Evolutionary conservation across 805 yeast genomes (phyloP).

Genomic region (Candida dendrica): DNA sequence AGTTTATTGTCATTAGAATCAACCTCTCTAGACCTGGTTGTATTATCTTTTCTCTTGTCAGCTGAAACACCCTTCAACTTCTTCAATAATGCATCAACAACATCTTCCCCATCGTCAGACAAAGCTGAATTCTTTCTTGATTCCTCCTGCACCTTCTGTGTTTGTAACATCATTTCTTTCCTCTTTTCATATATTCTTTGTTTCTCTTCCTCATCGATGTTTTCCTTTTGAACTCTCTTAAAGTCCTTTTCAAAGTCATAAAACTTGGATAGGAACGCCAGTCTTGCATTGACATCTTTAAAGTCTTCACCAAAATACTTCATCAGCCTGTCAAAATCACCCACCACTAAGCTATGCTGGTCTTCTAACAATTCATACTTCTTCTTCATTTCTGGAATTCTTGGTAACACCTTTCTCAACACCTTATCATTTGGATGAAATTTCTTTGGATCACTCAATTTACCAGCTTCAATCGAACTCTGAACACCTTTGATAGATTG

Average conservation of each 20-base stretch:
- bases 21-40: constrained; percentile 2
- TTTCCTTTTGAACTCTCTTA: constrained; percentile 73
- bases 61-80: constrained; percentile 79
- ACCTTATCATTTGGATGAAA: constrained; percentile 84
- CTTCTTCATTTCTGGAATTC: constrained; percentile 67
- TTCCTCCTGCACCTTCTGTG: constrained; percentile 11
- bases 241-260: constrained; percentile 74
- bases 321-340: constrained; percentile 69
- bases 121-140: constrained; percentile 6
- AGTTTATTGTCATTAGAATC: constrained; percentile 2
- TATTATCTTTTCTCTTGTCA: constrained; percentile 18
- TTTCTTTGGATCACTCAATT: constrained; percentile 66
- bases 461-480: constrained; percentile 72
- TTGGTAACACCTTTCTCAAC: constrained; percentile 50
- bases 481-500: constrained; percentile 61
- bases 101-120: constrained; percentile 26
- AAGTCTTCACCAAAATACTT: constrained; percentile 87
- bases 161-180: constrained; percentile 41
- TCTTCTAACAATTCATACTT: constrained; percentile 60
- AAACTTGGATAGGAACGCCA: constrained; percentile 71
- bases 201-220: constrained; percentile 76
- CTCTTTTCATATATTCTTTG: constrained; percentile 69
- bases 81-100: constrained; percentile 82
- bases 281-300: constrained; percentile 55
- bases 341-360: constrained; percentile 54